These are phyloP conservation scores for Malus hybrid DNA, from an alignment of 331 rosid species.

Conservation along the genomic window DNA sequence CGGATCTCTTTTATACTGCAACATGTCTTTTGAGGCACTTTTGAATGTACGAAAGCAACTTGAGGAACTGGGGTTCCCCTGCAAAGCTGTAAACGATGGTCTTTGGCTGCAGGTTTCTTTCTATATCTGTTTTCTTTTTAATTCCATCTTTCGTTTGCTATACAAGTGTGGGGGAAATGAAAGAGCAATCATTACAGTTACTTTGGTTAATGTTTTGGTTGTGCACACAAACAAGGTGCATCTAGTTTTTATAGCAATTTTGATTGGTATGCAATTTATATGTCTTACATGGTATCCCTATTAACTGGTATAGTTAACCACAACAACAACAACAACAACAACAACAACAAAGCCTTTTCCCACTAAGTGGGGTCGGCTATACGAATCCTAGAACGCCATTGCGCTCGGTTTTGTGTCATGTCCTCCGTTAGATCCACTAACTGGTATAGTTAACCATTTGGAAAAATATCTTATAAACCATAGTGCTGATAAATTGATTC, in stretches of 20 bases:
- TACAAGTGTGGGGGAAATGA: neutral
- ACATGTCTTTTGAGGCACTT: slow-evolving; percentile 96
- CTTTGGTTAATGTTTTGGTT: neutral
- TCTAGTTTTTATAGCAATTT: neutral
- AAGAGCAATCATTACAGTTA: neutral
- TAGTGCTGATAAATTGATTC: neutral
- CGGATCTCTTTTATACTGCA: slow-evolving; percentile 84
- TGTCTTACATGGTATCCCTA: neutral
- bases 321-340: too few species aligned
- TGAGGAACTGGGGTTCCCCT: slow-evolving; percentile 88
- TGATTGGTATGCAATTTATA: neutral
- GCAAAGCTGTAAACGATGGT: slow-evolving; percentile 96
- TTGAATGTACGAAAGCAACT: slow-evolving; percentile 85
- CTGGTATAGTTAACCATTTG: neutral
- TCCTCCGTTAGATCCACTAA: too few species aligned
- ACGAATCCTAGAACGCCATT: too few species aligned
- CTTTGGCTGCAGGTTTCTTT: slow-evolving; percentile 90
- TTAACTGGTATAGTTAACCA: neutral
- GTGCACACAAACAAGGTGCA: neutral
- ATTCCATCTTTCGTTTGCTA: neutral
- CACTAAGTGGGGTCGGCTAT: too few species aligned
- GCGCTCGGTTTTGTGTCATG: too few species aligned
- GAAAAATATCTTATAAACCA: neutral
- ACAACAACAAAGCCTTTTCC: too few species aligned
- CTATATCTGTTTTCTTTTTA: neutral